Evolutionary conservation across 805 yeast genomes (phyloP).

Genomic region (Barnettozyma populi): DNA sequence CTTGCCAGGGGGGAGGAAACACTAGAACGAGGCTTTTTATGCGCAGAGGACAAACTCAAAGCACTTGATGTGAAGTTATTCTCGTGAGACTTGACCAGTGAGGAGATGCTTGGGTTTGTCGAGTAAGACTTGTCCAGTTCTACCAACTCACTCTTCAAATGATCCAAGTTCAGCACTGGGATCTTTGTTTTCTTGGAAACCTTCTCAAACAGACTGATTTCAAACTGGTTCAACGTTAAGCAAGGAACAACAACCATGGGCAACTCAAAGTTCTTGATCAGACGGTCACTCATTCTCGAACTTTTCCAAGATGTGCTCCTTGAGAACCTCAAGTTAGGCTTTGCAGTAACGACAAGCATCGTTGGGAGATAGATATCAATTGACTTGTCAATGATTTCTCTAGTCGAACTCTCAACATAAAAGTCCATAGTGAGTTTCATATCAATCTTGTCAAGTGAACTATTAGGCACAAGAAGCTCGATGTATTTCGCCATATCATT

Average conservation of each 20-base stretch:
- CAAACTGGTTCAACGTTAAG: slow-evolving; percentile 49
- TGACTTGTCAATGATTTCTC: slow-evolving; percentile 52
- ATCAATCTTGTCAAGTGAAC: slow-evolving; percentile 26
- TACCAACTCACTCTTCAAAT: slow-evolving; percentile 10
- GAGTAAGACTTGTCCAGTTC: slow-evolving; percentile 8
- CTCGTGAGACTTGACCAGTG: slow-evolving; percentile 7
- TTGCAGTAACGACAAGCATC: slow-evolving; percentile 49
- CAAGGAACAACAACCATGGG: slow-evolving; percentile 69
- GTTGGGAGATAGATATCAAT: slow-evolving; percentile 57
- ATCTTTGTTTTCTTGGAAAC: slow-evolving; percentile 19
- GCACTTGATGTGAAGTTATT: background rate
- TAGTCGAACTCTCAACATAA: slow-evolving; percentile 48
- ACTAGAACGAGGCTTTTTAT: background rate
- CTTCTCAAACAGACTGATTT: slow-evolving; percentile 35
- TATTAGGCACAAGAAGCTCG: slow-evolving; percentile 37
- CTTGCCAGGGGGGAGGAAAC: slow-evolving; percentile 3
- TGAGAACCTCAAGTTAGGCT: slow-evolving; percentile 36
- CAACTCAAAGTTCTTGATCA: slow-evolving; percentile 51
- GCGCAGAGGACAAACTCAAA: background rate
- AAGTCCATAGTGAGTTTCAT: slow-evolving; percentile 52
- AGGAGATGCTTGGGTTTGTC: slow-evolving; percentile 9
- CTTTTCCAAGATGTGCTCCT: slow-evolving; percentile 58
- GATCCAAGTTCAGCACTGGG: background rate
- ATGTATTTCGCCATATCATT: slow-evolving; percentile 39
- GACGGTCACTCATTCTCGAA: slow-evolving; percentile 56